Evolutionary conservation across 257 asterid genomes (phyloP), one percentile per base, ranked within the genome.

Genomic region (Cordia subcordata): DNA sequence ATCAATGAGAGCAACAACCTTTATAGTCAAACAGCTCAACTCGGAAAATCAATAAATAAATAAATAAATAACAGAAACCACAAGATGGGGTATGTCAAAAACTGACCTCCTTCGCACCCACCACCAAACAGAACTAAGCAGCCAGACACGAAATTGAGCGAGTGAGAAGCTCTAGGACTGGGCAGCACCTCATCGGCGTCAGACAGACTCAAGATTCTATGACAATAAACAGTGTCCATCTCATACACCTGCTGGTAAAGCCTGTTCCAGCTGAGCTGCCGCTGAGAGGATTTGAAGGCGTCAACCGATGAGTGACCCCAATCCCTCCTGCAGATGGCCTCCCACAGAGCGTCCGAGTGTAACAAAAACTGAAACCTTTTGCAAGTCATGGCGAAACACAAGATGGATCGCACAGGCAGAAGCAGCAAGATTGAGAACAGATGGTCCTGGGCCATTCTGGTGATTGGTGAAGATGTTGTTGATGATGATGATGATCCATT

Each of bases 81-180:
- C 12, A 42, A 42, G 15, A 42, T 10, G 4, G 47, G 35, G 35
- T 27, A 4, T 49, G 8, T 49, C 20, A 53, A 53, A 15, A 11
- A 79, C 79, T 53, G 14, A 91, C 98, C 98, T 80, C 98, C 98
- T 47, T 86, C 82, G 55, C 90, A 84, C 33, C 98, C 98, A 11
- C 98, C 96, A 21, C 98, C 98, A 51, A 84, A 92, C 60, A 92
- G 85, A 70, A 92, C 72, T 63, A 92, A 75, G 67, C 78, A 86
- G 1, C 92, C 96, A 66, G 85, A 74, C 5, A 88, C 81, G 57
- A 82, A 73, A 67, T 84, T 88, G 59, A 92, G 83, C 0, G 98
- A 88, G 74, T 88, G 96, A 50, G 98, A 92, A 79, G 98, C 98
- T 65, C 98, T 76, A 17, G 98, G 90, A 13, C 63, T 61, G 0